A percentile compares a stretch with the other conserved stretches of the same genome.
Conservation (phyloP, 352 stramenopile species). For the Phytophthora idaei region DNA sequence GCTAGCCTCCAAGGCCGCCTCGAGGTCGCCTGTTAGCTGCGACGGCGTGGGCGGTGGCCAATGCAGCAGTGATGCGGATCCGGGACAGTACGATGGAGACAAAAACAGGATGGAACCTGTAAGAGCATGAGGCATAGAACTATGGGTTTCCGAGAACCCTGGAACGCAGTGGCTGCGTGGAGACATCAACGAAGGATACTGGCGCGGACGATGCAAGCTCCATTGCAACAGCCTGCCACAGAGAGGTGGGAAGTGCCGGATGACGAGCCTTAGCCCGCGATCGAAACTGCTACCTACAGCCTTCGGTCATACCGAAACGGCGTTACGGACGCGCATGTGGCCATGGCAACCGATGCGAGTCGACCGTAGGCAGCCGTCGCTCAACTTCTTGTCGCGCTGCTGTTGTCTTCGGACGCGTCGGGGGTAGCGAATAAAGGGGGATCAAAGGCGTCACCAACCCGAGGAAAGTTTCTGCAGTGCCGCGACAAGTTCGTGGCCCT, state of each 20-base stretch:
- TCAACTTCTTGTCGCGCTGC: not conserved
- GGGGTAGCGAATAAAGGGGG: not conserved
- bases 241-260: not conserved
- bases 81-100: too few species aligned
- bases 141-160: too few species aligned
- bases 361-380: not conserved
- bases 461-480: not conserved
- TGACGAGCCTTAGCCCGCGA: not conserved
- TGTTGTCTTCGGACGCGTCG: too few species aligned
- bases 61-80: too few species aligned
- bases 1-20: too few species aligned
- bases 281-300: not conserved
- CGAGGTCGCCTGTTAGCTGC: too few species aligned
- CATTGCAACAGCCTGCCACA: not conserved
- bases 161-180: too few species aligned
- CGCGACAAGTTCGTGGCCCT: constrained; percentile 8
- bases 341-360: not conserved
- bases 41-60: too few species aligned
- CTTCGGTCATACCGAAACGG: not conserved
- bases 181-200: too few species aligned
- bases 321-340: not conserved
- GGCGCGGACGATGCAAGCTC: too few species aligned
- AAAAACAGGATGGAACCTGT: too few species aligned
- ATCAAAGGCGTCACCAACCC: not conserved
- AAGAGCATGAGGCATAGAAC: too few species aligned